Percentiles rank a stretch among this genome's conserved stretches.
These are phyloP conservation scores for Yarrowia yakushimensis DNA, from an alignment of 805 yeast genomes.

Conservation along the genomic window DNA sequence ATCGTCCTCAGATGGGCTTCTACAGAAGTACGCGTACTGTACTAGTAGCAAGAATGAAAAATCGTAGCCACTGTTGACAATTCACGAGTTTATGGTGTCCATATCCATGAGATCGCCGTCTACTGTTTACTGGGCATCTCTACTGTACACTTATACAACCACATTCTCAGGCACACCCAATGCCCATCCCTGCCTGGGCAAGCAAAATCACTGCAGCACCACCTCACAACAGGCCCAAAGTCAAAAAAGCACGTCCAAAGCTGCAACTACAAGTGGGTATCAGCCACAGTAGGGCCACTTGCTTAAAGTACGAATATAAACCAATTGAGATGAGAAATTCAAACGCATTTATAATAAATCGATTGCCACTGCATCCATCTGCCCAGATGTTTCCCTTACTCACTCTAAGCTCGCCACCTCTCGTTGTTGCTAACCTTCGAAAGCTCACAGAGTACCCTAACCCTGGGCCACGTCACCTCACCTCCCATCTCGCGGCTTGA, in stretches of 20 bases:
- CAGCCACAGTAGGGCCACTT: not conserved
- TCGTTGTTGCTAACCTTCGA: constrained; percentile 18
- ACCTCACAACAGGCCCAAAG: not conserved
- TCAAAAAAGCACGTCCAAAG: constrained; percentile 13
- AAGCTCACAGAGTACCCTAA: not conserved
- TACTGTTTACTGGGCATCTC: too few relatives aligned
- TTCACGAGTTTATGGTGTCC: too few relatives aligned
- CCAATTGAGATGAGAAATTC: not conserved
- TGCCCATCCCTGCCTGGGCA: not conserved
- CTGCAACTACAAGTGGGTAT: not conserved
- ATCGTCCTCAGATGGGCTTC: too few relatives aligned
- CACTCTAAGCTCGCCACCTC: not conserved
- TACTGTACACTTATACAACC: not conserved
- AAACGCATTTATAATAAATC: not conserved
- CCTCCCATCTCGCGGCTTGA: constrained; percentile 15
- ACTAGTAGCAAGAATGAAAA: too few relatives aligned
- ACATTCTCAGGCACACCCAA: not conserved
- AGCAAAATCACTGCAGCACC: not conserved
- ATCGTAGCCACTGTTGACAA: too few relatives aligned
- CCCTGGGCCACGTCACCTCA: constrained; percentile 25
- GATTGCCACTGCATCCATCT: not conserved
- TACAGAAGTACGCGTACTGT: too few relatives aligned
- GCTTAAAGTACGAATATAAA: not conserved
- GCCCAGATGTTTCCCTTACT: not conserved
- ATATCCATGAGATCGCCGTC: too few relatives aligned